Evolutionary conservation across 2,329 filamentous ascomycete species (phyloP).

Genomic region (Aschersonia sp.): DNA sequence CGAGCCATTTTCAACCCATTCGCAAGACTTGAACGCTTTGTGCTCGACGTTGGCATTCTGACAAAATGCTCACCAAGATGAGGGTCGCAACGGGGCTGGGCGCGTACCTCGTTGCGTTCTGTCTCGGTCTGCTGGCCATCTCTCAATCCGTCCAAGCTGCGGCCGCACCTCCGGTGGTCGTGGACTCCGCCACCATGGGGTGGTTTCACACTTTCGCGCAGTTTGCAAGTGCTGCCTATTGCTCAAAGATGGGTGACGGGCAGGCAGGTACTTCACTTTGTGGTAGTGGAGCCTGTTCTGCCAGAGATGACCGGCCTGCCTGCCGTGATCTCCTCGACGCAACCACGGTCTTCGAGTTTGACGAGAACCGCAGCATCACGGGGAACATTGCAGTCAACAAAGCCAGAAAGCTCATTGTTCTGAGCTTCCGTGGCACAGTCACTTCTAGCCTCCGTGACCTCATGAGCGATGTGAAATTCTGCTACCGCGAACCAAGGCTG

Average conservation of each 20-base stretch:
- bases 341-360: not conserved
- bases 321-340: not conserved
- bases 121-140: not conserved
- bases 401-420: not conserved
- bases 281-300: not conserved
- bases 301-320: not conserved
- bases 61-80: not conserved
- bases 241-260: not conserved
- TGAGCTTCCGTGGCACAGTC: not conserved
- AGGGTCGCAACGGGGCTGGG: not conserved
- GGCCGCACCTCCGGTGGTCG: not conserved
- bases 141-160: not conserved
- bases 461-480: not conserved
- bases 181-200: not conserved
- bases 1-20: no score
- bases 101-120: no score
- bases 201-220: not conserved
- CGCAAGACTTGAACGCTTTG: no score
- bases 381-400: conserved; percentile 1
- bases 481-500: not conserved
- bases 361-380: not conserved
- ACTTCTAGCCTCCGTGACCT: not conserved
- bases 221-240: not conserved
- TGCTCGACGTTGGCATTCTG: no score
- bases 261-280: not conserved